Base-by-base conservation (phyloP, 2,329 filamentous ascomycete genomes). In the Xylaria sp. region DNA sequence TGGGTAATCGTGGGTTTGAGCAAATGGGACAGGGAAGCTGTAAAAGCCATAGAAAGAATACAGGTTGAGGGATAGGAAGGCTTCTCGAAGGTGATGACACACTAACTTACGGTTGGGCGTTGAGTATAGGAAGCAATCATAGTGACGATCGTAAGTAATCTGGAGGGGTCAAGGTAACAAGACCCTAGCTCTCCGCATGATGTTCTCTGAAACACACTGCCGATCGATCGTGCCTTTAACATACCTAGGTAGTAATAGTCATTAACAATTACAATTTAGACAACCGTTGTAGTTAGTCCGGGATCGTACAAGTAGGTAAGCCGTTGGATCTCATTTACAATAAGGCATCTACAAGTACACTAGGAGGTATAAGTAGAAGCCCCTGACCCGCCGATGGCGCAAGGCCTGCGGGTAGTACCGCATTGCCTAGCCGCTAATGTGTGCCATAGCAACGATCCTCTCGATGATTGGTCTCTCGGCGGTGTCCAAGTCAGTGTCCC, bases 1-100 rank as follows among this genome's bases (percentile, higher is more conserved):
- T 97, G 93, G 93, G 80, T 86, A 2, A 91, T 97, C 75, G 92
- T 97, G 30, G 90, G 88, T 1, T 84, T 89, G 78, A 93, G 91
- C 77, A 85, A 93, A 72, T 97, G 93, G 93, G 86, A 93, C 1
- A 80, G 83, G 64, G 90, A 95, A 79, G 91, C 94, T 32, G 80
- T 85, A 63, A 90, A 87, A 74, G 92, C 92, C 0, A 89, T 93
- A 76, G 84, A 87, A 64, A 84, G 93, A 66, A 89, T 95, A 83
- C 91, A 93, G 74, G 78, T 81, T 7, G 81, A 71, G 69, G 70
- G 7, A 59, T 65, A n/a, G 65, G 43, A 10, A 56, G 60, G 15
- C 18, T n/a, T n/a, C n/a, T 9, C 48, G 61, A 48, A 4, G 62
- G 20, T 25, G 50, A 30, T 23, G 50, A 43, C 12, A 20, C 60